Percentiles rank a stretch among this genome's conserved stretches.
Conservation (phyloP, 1,139 yeast species). For the Pneumocystis murina region DNA sequence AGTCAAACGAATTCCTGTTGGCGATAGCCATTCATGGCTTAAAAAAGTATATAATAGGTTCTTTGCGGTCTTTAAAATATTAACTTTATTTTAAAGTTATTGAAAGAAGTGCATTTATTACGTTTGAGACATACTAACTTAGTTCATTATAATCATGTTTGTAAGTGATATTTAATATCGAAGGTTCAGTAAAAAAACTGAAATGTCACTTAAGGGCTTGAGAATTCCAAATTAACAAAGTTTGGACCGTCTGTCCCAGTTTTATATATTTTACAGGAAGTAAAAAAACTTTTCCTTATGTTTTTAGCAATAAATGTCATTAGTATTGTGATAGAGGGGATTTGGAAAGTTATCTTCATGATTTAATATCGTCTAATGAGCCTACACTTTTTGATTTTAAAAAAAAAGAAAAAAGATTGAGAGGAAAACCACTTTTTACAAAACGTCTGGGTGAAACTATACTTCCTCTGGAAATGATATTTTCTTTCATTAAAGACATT, state of each 20-base stretch:
- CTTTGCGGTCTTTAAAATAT: background rate
- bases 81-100: conserved; percentile 9
- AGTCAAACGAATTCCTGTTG: conserved; percentile 68
- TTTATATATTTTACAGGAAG: conserved; percentile 64
- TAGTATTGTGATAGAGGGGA: conserved; percentile 74
- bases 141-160: conserved; percentile 77
- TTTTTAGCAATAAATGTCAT: background rate
- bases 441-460: background rate
- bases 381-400: conserved; percentile 13
- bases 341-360: conserved; percentile 46
- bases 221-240: conserved; percentile 46
- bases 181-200: background rate
- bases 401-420: conserved; percentile 9
- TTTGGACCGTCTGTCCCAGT: conserved; percentile 58
- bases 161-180: background rate
- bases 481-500: conserved; percentile 52
- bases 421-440: background rate
- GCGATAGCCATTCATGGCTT: conserved; percentile 53
- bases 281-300: background rate
- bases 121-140: conserved; percentile 44
- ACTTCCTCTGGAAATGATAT: conserved; percentile 32
- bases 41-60: conserved; percentile 33
- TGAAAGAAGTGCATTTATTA: conserved; percentile 60
- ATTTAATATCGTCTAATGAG: conserved; percentile 6
- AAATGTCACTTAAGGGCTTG: conserved; percentile 37